These are phyloP conservation scores for Cynara cardunculus DNA, from an alignment of 129 eudicot genomes.

Conservation along the genomic window DNA sequence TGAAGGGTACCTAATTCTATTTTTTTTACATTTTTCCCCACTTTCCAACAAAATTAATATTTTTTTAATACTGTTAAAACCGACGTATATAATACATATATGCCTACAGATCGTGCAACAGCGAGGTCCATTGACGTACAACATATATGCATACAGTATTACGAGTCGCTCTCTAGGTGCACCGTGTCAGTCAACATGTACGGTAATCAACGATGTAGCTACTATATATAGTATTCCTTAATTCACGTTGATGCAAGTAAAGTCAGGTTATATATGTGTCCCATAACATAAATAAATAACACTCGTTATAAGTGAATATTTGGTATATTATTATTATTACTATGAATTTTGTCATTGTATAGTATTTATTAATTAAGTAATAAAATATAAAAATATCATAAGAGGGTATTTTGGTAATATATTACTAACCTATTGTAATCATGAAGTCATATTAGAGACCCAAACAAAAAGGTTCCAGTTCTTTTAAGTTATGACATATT, in stretches of 20 bases:
- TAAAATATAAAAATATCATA: too few relatives aligned
- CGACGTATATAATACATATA: background rate
- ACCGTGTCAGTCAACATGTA: background rate
- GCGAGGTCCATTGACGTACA: background rate
- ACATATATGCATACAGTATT: background rate
- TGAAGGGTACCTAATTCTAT: constrained; percentile 1
- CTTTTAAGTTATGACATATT: too few relatives aligned
- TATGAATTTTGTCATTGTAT: too few relatives aligned
- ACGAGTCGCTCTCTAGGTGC: background rate
- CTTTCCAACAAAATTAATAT: background rate
- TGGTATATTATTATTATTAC: too few relatives aligned
- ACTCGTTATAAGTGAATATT: too few relatives aligned
- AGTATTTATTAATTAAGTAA: too few relatives aligned
- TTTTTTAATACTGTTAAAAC: background rate
- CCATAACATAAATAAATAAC: background rate
- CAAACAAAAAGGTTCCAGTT: too few relatives aligned
- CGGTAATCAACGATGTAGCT: background rate
- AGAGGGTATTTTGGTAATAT: too few relatives aligned
- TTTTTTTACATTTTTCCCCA: background rate
- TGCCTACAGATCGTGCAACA: background rate
- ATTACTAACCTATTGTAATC: too few relatives aligned
- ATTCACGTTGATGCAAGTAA: background rate
- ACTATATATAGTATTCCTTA: background rate
- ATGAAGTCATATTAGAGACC: too few relatives aligned
- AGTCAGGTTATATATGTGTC: background rate